phyloP scores from a whole-genome alignment of 257 asterid species.

The Petrea volubilis region DNA sequence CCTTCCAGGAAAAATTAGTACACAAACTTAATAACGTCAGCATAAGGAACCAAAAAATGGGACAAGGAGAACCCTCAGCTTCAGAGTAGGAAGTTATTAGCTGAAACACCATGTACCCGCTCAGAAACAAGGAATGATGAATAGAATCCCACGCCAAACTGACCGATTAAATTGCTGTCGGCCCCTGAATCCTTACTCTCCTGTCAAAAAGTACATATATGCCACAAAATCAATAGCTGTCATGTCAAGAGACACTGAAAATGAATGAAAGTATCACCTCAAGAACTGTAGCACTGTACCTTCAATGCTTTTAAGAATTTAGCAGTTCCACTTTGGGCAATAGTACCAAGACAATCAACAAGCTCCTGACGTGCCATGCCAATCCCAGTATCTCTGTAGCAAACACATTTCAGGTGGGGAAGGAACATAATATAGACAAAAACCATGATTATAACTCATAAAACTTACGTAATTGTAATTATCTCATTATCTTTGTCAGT shows the following conservation, averaged over 20 bases:
- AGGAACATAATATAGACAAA: slow-evolving; percentile 3
- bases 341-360: slow-evolving; percentile 95
- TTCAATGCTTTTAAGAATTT: slow-evolving; percentile 87
- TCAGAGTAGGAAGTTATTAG: background rate
- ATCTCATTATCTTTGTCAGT: slow-evolving; percentile 87
- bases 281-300: slow-evolving; percentile 55
- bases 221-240: too few relatives aligned
- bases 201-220: slow-evolving; percentile 51
- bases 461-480: slow-evolving; percentile 72
- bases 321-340: slow-evolving; percentile 99
- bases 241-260: background rate
- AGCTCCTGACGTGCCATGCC: slow-evolving; percentile 96
- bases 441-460: background rate
- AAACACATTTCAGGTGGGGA: slow-evolving; percentile 16
- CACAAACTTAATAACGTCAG: slow-evolving; percentile 8
- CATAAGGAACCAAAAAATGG: background rate
- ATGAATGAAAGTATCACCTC: too few relatives aligned
- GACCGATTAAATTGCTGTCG: slow-evolving; percentile 97
- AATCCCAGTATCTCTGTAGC: slow-evolving; percentile 86
- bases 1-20: slow-evolving; percentile 47
- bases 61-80: slow-evolving; percentile 15
- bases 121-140: slow-evolving; percentile 95
- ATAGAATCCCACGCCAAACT: slow-evolving; percentile 99
- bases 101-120: slow-evolving; percentile 46
- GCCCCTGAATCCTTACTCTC: slow-evolving; percentile 91